Conservation (phyloP, 257 asterid genomes). For the Solanum arcanum region DNA sequence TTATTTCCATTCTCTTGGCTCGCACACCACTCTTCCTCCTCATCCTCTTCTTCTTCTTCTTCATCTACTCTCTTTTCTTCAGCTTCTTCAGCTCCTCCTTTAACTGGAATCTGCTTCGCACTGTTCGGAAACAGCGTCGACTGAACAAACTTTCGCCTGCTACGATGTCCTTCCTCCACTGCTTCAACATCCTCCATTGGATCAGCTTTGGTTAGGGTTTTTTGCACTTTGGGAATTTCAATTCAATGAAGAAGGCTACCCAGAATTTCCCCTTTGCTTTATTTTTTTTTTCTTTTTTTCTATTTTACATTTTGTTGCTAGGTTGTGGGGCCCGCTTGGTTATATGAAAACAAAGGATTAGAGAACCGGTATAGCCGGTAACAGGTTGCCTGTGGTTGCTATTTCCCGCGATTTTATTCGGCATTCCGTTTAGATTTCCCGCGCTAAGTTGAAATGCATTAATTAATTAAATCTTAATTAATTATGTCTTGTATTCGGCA, state of each 20-base stretch:
- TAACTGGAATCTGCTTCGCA: constrained; percentile 14
- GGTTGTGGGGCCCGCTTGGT: not conserved
- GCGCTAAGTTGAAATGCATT: not conserved
- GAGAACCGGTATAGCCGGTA: not conserved
- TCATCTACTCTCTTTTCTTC: not conserved
- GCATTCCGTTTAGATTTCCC: not conserved
- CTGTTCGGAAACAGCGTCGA: constrained; percentile 52
- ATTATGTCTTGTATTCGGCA: not conserved
- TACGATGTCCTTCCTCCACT: constrained; percentile 3
- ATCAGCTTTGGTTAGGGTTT: not conserved
- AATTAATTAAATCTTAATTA: not conserved
- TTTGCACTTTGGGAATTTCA: not conserved
- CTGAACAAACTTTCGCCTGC: constrained; percentile 56
- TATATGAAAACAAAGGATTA: not conserved
- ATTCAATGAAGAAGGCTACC: not conserved
- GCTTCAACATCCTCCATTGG: not conserved
- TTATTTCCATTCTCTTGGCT: constrained; percentile 11
- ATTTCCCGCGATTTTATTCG: not conserved
- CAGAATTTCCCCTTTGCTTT: not conserved
- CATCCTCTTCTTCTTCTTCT: constrained; percentile 6
- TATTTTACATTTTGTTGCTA: not conserved
- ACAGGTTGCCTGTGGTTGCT: not conserved
- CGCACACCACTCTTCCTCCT: constrained; percentile 36
- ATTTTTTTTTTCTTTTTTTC: not conserved
- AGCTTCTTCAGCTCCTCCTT: constrained; percentile 7